Percentiles rank a stretch among this genome's conserved stretches.
Conservation (phyloP, 495 filamentous ascomycete genomes). For the Lasiosphaeris hirsuta region DNA sequence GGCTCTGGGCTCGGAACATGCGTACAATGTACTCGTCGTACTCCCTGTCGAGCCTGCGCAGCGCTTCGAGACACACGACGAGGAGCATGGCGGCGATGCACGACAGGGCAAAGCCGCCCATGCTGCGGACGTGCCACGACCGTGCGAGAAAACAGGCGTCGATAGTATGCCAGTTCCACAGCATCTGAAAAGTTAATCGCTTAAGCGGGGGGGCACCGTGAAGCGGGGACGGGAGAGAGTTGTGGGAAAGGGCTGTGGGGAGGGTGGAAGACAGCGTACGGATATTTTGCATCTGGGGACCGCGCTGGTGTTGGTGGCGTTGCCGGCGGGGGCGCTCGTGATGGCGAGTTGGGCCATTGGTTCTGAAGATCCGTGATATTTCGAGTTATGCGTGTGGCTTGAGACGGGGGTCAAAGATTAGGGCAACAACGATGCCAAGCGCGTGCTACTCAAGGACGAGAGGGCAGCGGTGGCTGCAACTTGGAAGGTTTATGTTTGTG, state of each 20-base stretch:
- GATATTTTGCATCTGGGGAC: background rate
- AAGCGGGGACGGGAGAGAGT: too few relatives aligned
- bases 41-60: slow-evolving; percentile 51
- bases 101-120: slow-evolving; percentile 52
- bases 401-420: too few relatives aligned
- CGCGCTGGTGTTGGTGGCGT: background rate
- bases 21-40: slow-evolving; percentile 50
- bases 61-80: slow-evolving; percentile 49
- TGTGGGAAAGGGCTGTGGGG: background rate
- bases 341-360: too few relatives aligned
- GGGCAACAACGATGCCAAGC: too few relatives aligned
- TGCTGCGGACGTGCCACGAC: slow-evolving; percentile 38
- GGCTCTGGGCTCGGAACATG: slow-evolving; percentile 34
- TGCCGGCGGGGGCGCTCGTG: too few relatives aligned
- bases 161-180: slow-evolving; percentile 53
- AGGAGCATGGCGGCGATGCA: slow-evolving; percentile 57
- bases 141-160: slow-evolving; percentile 39
- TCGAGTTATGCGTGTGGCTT: too few relatives aligned
- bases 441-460: too few relatives aligned
- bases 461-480: too few relatives aligned
- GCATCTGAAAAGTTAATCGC: slow-evolving; percentile 43
- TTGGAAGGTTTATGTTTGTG: too few relatives aligned
- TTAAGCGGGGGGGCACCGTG: background rate
- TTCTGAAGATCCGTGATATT: too few relatives aligned
- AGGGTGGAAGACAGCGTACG: too few relatives aligned